Conservation (phyloP, 495 filamentous ascomycete species). For the Parachaetomium inaequale region DNA sequence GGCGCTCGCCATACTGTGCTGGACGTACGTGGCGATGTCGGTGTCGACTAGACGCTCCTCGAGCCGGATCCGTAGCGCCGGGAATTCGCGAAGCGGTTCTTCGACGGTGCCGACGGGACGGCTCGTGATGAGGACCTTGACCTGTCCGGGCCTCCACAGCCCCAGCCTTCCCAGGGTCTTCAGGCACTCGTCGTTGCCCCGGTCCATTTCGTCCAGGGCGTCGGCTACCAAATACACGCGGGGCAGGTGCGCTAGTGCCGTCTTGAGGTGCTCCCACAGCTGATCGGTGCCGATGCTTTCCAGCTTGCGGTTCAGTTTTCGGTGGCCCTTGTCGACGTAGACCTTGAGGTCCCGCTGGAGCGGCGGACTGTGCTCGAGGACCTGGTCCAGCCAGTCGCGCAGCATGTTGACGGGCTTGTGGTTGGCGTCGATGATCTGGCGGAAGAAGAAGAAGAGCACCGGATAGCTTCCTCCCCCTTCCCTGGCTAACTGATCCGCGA, state of each 20-base stretch:
- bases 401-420: slow-evolving; percentile 36
- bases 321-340: too few relatives aligned
- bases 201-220: slow-evolving; percentile 50
- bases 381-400: slow-evolving; percentile 42
- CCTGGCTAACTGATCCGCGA: slow-evolving; percentile 31
- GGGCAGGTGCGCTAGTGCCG: too few relatives aligned
- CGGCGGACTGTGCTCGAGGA: slow-evolving; percentile 34
- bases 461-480: too few relatives aligned
- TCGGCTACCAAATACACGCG: slow-evolving; percentile 44
- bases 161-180: slow-evolving; percentile 22
- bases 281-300: too few relatives aligned
- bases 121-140: slow-evolving; percentile 44
- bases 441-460: slow-evolving; percentile 53
- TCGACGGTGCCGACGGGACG: slow-evolving; percentile 35
- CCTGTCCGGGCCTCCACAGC: slow-evolving; percentile 24
- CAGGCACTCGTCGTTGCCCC: not conserved
- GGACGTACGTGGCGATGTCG: slow-evolving; percentile 27
- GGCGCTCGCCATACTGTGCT: slow-evolving; percentile 22
- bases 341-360: too few relatives aligned
- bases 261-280: too few relatives aligned
- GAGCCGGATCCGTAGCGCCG: slow-evolving; percentile 30
- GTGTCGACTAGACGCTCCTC: slow-evolving; percentile 34
- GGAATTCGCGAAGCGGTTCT: slow-evolving; percentile 13
- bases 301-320: too few relatives aligned
- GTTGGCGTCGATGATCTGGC: slow-evolving; percentile 47